Evolutionary conservation across 148 eudicot species (phyloP).

Genomic region (Rhododendron williamsianum): DNA sequence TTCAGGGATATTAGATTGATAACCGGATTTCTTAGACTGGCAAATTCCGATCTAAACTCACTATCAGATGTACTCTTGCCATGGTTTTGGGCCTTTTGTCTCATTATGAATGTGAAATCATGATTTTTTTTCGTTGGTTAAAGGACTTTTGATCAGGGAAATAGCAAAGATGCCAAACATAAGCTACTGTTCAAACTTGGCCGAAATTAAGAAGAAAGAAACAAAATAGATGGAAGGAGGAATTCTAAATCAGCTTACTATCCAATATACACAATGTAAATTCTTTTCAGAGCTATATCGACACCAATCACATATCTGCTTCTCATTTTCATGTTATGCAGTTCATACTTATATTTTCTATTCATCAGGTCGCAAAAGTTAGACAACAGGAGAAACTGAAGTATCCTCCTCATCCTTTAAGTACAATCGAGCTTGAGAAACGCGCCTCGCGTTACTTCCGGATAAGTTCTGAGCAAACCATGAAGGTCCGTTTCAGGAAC

Average conservation of each 20-base stretch:
- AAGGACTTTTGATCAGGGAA: not conserved
- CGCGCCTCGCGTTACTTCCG: slow-evolving; percentile 95
- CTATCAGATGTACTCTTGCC: not conserved
- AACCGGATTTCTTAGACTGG: not conserved
- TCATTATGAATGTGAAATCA: not conserved
- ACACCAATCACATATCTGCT: not conserved
- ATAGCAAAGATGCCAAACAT: not conserved
- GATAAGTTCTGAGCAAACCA: slow-evolving; percentile 88
- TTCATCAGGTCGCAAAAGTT: slow-evolving; percentile 74
- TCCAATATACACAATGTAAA: not conserved
- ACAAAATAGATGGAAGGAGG: not conserved
- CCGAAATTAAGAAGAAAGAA: not conserved
- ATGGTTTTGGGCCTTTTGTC: not conserved
- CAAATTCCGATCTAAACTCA: not conserved
- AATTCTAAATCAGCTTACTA: not conserved
- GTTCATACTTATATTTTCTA: not conserved
- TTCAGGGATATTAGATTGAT: not conserved
- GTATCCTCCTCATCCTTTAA: slow-evolving; percentile 85
- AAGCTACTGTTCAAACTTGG: not conserved
- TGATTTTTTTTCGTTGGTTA: not conserved
- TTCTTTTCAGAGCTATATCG: not conserved
- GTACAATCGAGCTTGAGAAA: slow-evolving; percentile 97
- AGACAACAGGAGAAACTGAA: slow-evolving; percentile 72
- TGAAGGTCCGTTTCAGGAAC: slow-evolving; percentile 59
- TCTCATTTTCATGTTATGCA: slow-evolving; percentile 11